Evolutionary conservation across 1,284 basidiomycete species (phyloP), one percentile per base, ranked within the genome.

Genomic region (Cutaneotrichosporon curvatum): DNA sequence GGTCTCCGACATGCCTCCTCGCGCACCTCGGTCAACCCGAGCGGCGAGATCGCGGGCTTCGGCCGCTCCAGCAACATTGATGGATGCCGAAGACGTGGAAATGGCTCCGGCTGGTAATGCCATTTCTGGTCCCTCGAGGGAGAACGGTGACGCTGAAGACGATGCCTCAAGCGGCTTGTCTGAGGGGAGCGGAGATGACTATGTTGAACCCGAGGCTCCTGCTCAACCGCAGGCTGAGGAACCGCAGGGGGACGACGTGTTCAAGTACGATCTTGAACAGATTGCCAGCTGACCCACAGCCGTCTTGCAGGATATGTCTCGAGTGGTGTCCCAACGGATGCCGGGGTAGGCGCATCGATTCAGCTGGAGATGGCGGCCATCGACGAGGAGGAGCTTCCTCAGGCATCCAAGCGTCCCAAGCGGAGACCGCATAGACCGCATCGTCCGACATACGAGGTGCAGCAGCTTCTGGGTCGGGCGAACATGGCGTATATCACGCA

Each of bases 401-500:
- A 53, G 32, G 19, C 43, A 11, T 35, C 45, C 2, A 48, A 42
- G 19, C 20, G 45, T 40, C 33, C 23, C 22, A 25, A 43, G 45
- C 15, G 31, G 47, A 44, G 20, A 23, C 46, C 16, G 10, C 6
- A 18, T 3, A 9, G 32, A 15, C 14, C 60, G 63, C 82, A 84
- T 16, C 73, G 76, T 1, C 76, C 92, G 15, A 88, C 87, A 0
- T 81, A 83, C 42, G 85, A 96, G 71, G 88, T 94, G 15, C 79
- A 81, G 47, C 76, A 79, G 1, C 73, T 92, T 5, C 79, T 97
- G 36, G 87, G 88, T 15, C 81, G 86, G 49, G 94, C 87, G 21
- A 95, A 94, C 65, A 80, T 87, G 59, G 84, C 84, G 2, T 96
- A 87, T 67, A 81, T 91, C 41, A 55, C 58, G 19, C 81, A 85